Evolutionary conservation across 768 basidiomycete species (phyloP).

Genomic region (Lyophyllum semitale): DNA sequence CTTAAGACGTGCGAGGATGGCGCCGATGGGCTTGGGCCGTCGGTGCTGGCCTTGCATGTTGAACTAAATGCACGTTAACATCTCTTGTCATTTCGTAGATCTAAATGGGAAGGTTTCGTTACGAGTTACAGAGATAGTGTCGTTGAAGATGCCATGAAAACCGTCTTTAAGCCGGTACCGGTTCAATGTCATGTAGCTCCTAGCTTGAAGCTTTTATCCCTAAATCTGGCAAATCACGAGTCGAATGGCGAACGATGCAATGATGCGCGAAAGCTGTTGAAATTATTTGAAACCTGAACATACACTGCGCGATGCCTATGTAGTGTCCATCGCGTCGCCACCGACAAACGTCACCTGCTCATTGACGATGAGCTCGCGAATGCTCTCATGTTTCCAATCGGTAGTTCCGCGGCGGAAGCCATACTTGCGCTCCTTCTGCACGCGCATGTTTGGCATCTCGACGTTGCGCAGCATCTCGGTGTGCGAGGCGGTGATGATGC

Average conservation of each 20-base stretch:
- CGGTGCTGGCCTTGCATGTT: background rate
- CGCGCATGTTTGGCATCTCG: conserved; percentile 87
- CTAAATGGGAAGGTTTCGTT: too few species aligned
- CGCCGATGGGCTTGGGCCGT: background rate
- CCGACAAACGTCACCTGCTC: conserved; percentile 64
- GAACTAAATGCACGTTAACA: background rate
- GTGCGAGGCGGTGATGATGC: conserved; percentile 83
- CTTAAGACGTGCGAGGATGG: background rate
- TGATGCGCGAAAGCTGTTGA: background rate
- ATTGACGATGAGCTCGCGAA: conserved; percentile 69
- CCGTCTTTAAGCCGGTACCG: too few species aligned
- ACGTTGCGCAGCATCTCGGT: conserved; percentile 96
- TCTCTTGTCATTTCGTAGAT: background rate
- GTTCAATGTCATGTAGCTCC: too few species aligned
- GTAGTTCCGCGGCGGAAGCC: conserved; percentile 87
- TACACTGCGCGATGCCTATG: conserved; percentile 33
- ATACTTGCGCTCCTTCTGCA: conserved; percentile 71
- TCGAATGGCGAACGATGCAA: background rate
- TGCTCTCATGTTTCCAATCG: conserved; percentile 80
- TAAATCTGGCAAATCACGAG: background rate
- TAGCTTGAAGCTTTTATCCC: too few species aligned
- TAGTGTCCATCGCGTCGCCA: conserved; percentile 82
- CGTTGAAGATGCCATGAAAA: too few species aligned
- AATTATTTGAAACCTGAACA: background rate
- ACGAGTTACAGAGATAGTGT: too few species aligned